Evolutionary conservation across 1,284 basidiomycete genomes (phyloP).

Genomic region (Clitocybe nebularis): DNA sequence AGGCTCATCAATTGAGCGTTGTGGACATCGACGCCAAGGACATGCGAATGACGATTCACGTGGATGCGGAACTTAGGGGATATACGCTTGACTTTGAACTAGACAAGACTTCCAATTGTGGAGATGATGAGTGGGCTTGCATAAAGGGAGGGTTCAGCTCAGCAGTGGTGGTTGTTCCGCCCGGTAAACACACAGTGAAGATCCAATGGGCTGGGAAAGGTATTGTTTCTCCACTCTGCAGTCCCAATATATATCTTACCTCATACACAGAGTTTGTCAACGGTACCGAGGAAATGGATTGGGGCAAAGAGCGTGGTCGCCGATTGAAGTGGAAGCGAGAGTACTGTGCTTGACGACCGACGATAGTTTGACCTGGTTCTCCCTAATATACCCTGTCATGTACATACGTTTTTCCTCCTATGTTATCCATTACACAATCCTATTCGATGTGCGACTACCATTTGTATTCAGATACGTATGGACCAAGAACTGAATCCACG

Average conservation of each 20-base stretch:
- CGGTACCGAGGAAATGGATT: slow-evolving; percentile 12
- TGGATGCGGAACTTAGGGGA: slow-evolving; percentile 17
- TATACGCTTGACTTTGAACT: slow-evolving; percentile 17
- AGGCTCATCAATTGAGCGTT: slow-evolving; percentile 16
- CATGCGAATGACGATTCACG: slow-evolving; percentile 17
- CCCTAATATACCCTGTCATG: neutral
- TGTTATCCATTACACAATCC: no score
- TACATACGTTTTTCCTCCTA: no score
- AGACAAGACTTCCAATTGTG: slow-evolving; percentile 18
- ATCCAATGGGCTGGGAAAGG: slow-evolving; percentile 19
- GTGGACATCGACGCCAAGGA: slow-evolving; percentile 21
- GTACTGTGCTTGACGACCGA: slow-evolving; percentile 9
- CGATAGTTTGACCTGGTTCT: no score
- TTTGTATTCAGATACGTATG: no score
- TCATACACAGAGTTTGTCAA: slow-evolving; percentile 1
- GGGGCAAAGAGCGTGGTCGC: slow-evolving; percentile 14
- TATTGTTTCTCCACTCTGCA: neutral
- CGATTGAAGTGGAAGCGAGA: slow-evolving; percentile 17
- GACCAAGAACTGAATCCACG: no score
- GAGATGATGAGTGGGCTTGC: slow-evolving; percentile 15
- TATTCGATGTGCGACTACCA: no score
- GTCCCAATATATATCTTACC: neutral
- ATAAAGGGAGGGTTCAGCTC: slow-evolving; percentile 16
- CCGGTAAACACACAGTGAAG: slow-evolving; percentile 19
- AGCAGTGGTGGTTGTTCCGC: slow-evolving; percentile 15